Base-by-base conservation (phyloP, 2,329 filamentous ascomycete species). In the Hymenoscyphus repandus region DNA sequence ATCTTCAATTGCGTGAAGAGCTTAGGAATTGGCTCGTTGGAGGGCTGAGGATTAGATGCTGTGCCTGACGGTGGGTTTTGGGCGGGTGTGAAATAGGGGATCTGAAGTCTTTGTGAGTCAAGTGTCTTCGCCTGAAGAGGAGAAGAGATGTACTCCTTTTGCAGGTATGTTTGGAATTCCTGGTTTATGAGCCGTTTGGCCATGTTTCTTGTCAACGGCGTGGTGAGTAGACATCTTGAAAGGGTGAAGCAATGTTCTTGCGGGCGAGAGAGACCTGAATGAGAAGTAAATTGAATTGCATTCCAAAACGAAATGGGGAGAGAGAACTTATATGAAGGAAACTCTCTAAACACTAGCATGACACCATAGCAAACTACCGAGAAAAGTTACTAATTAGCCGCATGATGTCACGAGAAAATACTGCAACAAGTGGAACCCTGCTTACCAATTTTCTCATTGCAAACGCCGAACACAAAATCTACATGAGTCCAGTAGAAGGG, bases 11-110 rank as follows among this genome's bases (percentile, higher is more conserved):
- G 71, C 12, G 64, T 62, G 62, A 73, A 74, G 40, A 73, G 61
- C 51, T 77, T 79, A 1, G 77, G 75, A 6, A 82, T 72, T 10
- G 74, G 66, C 33, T 70, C 69, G 49, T 72, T 72, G 58, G 74
- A 70, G 50, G 75, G 65, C 48, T 78, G 74, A 20, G 70, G 69
- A 13, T 65, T 54, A 7, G 68, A 56, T 1, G 74, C 73, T 5
- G 72, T 72, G 2, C 75, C 75, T 0, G 71, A 59, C 0, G 71
- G 68, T 3, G 73, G 73, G 5, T 63, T 57, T 56, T 78, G 75
- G 11, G 65, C 69, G 1, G 75, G 74, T 0, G 74, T 76, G 64
- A 70, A 78, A 61, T 71, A 78, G 22, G 62, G 50, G 30, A 64
- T 51, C 62, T 65, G 17, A 30, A 15, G n/a, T 41, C n/a, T 33